Base-by-base conservation (phyloP, 148 eudicot species). In the Arbutus unedo region DNA sequence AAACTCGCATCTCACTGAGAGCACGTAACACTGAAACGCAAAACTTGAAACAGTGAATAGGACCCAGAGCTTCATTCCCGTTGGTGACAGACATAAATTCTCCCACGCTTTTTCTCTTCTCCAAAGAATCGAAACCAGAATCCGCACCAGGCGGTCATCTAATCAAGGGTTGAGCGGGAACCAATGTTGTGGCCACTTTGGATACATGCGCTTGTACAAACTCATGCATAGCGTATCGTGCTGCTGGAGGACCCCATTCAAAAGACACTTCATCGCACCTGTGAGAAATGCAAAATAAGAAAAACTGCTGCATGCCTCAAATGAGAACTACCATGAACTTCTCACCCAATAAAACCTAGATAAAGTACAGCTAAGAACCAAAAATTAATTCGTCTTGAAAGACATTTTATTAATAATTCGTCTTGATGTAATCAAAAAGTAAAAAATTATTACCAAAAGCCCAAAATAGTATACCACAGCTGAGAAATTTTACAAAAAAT, bases 41-140 rank as follows among this genome's bases (percentile, higher is more conserved):
- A 83, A 73, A 83, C 81, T 56, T 31, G 64, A 84, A 67, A 67
- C 53, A 16, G 68, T 45, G 47, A 88, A 86, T 92, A 94, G 82
- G 97, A 92, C 91, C 98, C 98, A 85, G 85, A 81, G 97, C 97
- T 93, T 93, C 97, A 91, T 93, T 95, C 94, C 98, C 93, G 79
- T 83, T 80, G 66, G 70, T 74, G 14, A 79, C 47, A 25, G 23
- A 79, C 14, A 38, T 45, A 3, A 11, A 31, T 16, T 73, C 54
- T 57, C 74, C 59, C 67, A 9, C 15, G 4, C 59, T n/a, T 11
- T 66, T 31, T 31, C 31, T 66, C 7, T 50, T 51, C 47, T 19
- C 44, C 72, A 73, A 82, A 83, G 80, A 62, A 62, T 62, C 44
- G 23, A n/a, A 72, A 79, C 81, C 71, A 84, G 85, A 88, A 76